Evolutionary conservation across 2,329 filamentous ascomycete species (phyloP).

Genomic region (Thielaviopsis populi): DNA sequence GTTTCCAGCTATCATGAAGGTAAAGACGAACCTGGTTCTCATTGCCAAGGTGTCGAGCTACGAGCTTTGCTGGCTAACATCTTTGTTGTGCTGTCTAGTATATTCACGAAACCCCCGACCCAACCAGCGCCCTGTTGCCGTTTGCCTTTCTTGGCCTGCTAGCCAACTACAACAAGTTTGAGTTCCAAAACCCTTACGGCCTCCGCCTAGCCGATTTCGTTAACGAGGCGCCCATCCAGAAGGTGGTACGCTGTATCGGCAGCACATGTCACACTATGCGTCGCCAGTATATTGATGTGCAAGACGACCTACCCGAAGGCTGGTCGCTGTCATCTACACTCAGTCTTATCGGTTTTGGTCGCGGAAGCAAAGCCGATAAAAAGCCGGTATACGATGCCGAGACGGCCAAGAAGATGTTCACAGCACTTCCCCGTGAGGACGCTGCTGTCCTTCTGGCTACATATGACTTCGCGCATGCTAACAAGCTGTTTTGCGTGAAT

Average conservation of each 20-base stretch:
- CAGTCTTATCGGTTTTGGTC: conserved; percentile 58
- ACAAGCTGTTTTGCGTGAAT: conserved; percentile 86
- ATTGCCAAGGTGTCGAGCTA: background rate
- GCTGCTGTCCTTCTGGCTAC: conserved; percentile 68
- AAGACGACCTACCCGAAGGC: conserved; percentile 78
- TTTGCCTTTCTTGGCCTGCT: conserved; percentile 75
- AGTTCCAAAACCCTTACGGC: conserved; percentile 93
- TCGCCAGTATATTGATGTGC: conserved; percentile 65
- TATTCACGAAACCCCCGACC: conserved; percentile 60
- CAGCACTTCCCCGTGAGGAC: conserved; percentile 47
- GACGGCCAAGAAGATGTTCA: conserved; percentile 68
- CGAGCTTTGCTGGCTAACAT: background rate
- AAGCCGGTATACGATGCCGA: conserved; percentile 52
- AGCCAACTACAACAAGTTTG: conserved; percentile 98
- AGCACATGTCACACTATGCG: conserved; percentile 53
- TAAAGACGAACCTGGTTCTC: conserved; percentile 24
- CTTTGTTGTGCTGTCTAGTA: conserved; percentile 35
- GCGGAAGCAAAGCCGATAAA: conserved; percentile 44
- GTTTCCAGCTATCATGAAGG: conserved; percentile 91
- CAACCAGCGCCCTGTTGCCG: conserved; percentile 50
- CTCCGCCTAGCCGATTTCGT: conserved; percentile 87
- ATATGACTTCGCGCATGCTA: conserved; percentile 87
- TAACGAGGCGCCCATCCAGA: conserved; percentile 73
- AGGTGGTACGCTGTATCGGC: conserved; percentile 64
- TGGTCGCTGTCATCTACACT: conserved; percentile 76